Conservation (phyloP, 163 green algal species). For the Chloromonas sp. region DNA sequence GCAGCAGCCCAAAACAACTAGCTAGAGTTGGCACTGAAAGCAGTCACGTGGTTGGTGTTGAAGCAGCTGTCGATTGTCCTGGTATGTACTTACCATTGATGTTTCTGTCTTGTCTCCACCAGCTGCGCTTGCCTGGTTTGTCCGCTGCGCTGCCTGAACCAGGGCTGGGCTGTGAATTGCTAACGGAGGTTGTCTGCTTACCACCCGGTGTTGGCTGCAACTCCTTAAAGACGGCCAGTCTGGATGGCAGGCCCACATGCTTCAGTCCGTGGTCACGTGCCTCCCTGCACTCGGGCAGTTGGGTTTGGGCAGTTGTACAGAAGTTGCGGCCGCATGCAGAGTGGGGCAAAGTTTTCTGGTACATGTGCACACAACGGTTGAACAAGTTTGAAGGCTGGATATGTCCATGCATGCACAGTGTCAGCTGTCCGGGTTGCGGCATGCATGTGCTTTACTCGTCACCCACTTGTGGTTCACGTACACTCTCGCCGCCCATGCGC, state of each 20-base stretch:
- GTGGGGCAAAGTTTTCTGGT: too few relatives aligned
- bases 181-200: too few relatives aligned
- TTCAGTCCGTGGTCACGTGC: conserved; percentile 74
- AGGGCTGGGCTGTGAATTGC: too few relatives aligned
- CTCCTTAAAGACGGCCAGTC: conserved; percentile 57
- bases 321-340: background rate
- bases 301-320: background rate
- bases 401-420: too few relatives aligned
- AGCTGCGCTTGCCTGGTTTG: background rate
- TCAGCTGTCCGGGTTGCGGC: too few relatives aligned
- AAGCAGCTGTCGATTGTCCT: too few relatives aligned
- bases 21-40: too few relatives aligned
- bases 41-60: too few relatives aligned
- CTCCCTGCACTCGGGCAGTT: conserved; percentile 24
- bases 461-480: conserved; percentile 79
- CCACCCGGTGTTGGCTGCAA: background rate
- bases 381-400: too few relatives aligned
- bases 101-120: conserved; percentile 11
- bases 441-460: background rate
- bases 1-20: too few relatives aligned
- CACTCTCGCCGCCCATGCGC: conserved; percentile 86
- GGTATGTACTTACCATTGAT: background rate
- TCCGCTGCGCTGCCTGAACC: too few relatives aligned
- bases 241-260: conserved; percentile 75
- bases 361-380: too few relatives aligned